Evolutionary conservation across 2,329 filamentous ascomycete genomes (phyloP), one percentile per base, ranked within the genome.

Genomic region (Pseudogymnoascus sp.): DNA sequence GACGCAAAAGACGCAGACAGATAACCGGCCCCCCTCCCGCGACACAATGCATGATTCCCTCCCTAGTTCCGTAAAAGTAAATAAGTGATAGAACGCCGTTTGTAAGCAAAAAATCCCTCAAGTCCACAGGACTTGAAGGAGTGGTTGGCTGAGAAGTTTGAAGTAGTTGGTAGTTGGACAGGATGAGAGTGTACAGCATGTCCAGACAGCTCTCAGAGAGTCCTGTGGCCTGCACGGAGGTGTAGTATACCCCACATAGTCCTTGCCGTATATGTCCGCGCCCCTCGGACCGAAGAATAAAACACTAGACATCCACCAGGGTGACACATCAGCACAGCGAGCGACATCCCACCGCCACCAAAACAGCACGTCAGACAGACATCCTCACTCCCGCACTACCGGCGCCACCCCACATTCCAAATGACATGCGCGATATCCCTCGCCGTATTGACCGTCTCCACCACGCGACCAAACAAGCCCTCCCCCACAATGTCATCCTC

Each of bases 361-460:
- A 33, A 10, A 33, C 31, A 33, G 31, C 31, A 9, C 6, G 31
- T 21, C n/a, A 40, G n/a, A 3, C 1, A 3, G 38, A 40, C 26
- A 61, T n/a, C 59, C 50, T 28, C 31, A 7, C 7, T 8, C 63
- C 62, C 5, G 53, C 42, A 28, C 31, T 53, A 28, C 35, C 60
- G 3, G 73, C 82, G 81, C 84, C 84, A 86, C 57, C 84, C 84
- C 66, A 87, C 86, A 72, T 89, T 89, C 86, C 86, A 88, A 68
- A 89, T 86, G 68, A 89, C 86, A 74, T 88, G 83, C 64, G 84
- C 84, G 69, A 89, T 89, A 71, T 89, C 86, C 70, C 85, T 83
- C 68, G 85, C 86, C 61, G 86, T 88, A 76, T 88, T 88, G 75
- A 88, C 76, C 63, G 75, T 75, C 36, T 74, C 72, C 35, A 74